These are phyloP conservation scores for Elasticomyces elasticus DNA, from an alignment of 495 filamentous ascomycete species.

Conservation along the genomic window DNA sequence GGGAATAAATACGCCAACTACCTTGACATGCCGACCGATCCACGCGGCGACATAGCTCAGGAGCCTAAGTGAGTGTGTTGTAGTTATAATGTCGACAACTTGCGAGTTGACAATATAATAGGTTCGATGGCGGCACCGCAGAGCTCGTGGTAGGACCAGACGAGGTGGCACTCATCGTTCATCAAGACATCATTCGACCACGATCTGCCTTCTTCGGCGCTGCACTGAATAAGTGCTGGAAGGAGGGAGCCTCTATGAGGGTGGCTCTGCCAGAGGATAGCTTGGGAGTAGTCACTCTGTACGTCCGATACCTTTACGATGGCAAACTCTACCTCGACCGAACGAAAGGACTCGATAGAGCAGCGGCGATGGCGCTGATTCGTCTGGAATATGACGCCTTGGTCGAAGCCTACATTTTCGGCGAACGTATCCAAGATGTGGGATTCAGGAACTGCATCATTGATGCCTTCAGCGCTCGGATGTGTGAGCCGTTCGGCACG, in stretches of 20 bases:
- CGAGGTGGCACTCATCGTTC: background rate
- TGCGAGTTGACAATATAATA: background rate
- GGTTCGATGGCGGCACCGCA: background rate
- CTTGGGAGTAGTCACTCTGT: background rate
- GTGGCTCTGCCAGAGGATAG: conserved; percentile 2
- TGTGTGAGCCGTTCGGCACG: background rate
- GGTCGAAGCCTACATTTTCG: background rate
- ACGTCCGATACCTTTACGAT: conserved; percentile 5
- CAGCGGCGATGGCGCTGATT: no score
- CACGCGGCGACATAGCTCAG: background rate
- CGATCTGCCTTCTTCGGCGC: conserved; percentile 4
- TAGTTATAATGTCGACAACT: no score
- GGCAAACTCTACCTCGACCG: background rate
- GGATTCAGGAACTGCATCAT: background rate
- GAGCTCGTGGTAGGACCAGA: background rate
- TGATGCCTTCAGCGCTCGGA: background rate
- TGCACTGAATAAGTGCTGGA: conserved; percentile 1
- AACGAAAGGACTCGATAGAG: no score
- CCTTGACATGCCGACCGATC: background rate
- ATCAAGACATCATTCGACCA: background rate
- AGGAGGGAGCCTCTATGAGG: background rate
- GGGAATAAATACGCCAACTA: background rate
- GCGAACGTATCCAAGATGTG: background rate
- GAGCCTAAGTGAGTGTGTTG: background rate
- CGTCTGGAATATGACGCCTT: background rate